Evolutionary conservation across 1,284 basidiomycete species (phyloP).

Genomic region (Ceratobasidium sp.): DNA sequence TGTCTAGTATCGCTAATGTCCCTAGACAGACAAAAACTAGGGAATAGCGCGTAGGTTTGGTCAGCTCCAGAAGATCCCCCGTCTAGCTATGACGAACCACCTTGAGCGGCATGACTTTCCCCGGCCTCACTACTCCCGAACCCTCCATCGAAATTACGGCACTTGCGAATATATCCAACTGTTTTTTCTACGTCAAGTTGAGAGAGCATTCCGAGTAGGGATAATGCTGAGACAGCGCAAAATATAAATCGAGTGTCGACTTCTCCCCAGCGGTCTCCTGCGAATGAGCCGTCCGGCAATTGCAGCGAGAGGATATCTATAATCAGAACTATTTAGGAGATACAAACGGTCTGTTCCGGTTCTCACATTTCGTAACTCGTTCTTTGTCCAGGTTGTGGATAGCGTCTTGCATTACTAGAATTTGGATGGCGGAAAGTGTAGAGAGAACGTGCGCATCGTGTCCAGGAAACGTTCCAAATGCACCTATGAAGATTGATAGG

Average conservation of each 20-base stretch:
- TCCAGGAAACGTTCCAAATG: conserved; percentile 88
- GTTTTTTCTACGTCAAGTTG: conserved; percentile 69
- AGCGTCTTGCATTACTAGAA: conserved; percentile 85
- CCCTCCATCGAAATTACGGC: conserved; percentile 94
- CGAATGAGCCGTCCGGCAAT: conserved; percentile 83
- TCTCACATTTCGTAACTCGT: conserved; percentile 76
- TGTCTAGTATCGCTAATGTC: conserved; percentile 84
- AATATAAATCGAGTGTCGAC: conserved; percentile 92
- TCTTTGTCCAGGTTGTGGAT: conserved; percentile 70
- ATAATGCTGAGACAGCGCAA: conserved; percentile 82
- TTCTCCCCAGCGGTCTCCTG: conserved; percentile 91
- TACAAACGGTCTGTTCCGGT: conserved; percentile 32
- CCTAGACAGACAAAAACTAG: conserved; percentile 90
- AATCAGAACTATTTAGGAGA: conserved; percentile 14
- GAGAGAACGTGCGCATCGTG: conserved; percentile 92
- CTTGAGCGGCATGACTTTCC: conserved; percentile 92
- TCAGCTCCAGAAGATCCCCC: neutral
- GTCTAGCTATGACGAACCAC: conserved; percentile 54
- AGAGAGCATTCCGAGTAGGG: conserved; percentile 75
- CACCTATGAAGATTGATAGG: conserved; percentile 60
- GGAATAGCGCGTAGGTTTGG: neutral
- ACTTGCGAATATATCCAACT: conserved; percentile 74
- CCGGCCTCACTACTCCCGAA: conserved; percentile 86
- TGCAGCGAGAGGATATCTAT: conserved; percentile 85
- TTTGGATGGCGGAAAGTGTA: conserved; percentile 91